These are phyloP conservation scores for Moesziomyces sp. DNA, from an alignment of 1,284 basidiomycete genomes.

Conservation along the genomic window DNA sequence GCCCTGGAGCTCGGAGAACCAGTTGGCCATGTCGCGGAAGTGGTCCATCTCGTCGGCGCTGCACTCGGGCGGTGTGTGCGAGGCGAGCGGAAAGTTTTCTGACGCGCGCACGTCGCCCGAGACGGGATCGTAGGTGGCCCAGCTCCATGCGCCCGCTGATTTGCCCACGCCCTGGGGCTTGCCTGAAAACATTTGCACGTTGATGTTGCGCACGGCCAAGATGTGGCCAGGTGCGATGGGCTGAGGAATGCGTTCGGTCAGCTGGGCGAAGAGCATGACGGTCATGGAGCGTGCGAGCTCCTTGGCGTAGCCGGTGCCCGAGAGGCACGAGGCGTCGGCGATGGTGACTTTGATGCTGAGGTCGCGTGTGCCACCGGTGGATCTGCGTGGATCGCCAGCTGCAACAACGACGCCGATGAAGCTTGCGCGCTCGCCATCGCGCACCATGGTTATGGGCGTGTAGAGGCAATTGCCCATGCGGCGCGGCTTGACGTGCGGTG, in stretches of 20 bases:
- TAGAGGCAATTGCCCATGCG: constrained; percentile 51
- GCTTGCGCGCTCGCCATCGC: constrained; percentile 38
- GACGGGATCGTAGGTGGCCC: constrained; percentile 44
- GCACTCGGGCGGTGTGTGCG: constrained; percentile 31
- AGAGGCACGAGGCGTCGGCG: constrained; percentile 42
- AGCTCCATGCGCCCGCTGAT: constrained; percentile 23
- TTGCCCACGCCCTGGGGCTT: constrained; percentile 47
- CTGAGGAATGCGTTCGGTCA: constrained; percentile 29
- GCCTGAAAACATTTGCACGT: constrained; percentile 42
- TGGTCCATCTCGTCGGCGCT: constrained; percentile 45
- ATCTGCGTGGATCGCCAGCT: constrained; percentile 41
- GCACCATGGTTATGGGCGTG: constrained; percentile 45
- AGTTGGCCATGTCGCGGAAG: constrained; percentile 42
- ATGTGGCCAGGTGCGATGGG: constrained; percentile 33
- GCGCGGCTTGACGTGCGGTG: constrained; percentile 44
- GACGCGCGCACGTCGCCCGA: constrained; percentile 40
- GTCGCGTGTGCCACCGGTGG: constrained; percentile 34
- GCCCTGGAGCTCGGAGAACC: constrained; percentile 33
- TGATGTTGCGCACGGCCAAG: constrained; percentile 32
- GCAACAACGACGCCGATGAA: constrained; percentile 48
- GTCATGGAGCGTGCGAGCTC: constrained; percentile 31
- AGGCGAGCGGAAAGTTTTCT: constrained; percentile 29
- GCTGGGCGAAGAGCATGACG: constrained; percentile 44
- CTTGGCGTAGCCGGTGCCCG: constrained; percentile 43
- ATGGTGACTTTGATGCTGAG: constrained; percentile 45